Percentiles rank a stretch among this genome's conserved stretches.
Conservation (phyloP, 805 yeast genomes). For the Saturnispora galanensis region DNA sequence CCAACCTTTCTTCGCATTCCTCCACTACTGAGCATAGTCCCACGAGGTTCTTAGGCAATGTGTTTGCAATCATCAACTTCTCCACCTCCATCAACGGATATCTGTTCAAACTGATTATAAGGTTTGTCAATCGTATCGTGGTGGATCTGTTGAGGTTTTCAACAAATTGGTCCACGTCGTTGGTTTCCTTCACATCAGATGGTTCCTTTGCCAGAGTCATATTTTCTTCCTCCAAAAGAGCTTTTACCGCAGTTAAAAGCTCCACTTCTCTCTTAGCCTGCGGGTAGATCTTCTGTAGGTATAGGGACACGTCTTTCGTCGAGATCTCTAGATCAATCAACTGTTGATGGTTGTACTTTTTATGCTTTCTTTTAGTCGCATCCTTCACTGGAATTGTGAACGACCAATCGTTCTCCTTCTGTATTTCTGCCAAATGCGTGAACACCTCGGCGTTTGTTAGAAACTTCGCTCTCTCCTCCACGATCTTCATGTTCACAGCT, state of each 20-base stretch:
- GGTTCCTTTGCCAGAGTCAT: background rate
- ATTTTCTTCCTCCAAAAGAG: background rate
- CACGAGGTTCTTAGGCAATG: slow-evolving; percentile 72
- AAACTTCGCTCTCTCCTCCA: slow-evolving; percentile 43
- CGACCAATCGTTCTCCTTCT: slow-evolving; percentile 38
- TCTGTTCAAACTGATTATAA: slow-evolving; percentile 35
- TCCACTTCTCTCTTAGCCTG: background rate
- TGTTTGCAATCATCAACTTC: slow-evolving; percentile 71
- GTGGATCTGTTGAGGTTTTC: slow-evolving; percentile 21
- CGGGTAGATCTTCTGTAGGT: slow-evolving; percentile 25
- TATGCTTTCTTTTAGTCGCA: slow-evolving; percentile 19
- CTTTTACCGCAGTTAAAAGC: background rate
- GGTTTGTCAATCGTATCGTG: slow-evolving; percentile 23
- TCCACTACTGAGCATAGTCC: slow-evolving; percentile 73
- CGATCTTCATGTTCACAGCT: slow-evolving; percentile 27
- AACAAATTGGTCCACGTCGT: background rate
- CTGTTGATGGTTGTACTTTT: slow-evolving; percentile 20
- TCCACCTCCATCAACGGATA: slow-evolving; percentile 71
- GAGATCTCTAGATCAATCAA: slow-evolving; percentile 41
- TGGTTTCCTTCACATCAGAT: background rate
- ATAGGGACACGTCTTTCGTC: slow-evolving; percentile 37
- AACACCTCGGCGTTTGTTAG: slow-evolving; percentile 59
- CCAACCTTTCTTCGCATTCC: slow-evolving; percentile 82
- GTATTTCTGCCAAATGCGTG: slow-evolving; percentile 41
- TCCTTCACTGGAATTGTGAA: slow-evolving; percentile 24